A percentile compares a stretch with the other conserved stretches of the same genome.
Conservation (phyloP, 345 rosid species). For the Populus deltoides region DNA sequence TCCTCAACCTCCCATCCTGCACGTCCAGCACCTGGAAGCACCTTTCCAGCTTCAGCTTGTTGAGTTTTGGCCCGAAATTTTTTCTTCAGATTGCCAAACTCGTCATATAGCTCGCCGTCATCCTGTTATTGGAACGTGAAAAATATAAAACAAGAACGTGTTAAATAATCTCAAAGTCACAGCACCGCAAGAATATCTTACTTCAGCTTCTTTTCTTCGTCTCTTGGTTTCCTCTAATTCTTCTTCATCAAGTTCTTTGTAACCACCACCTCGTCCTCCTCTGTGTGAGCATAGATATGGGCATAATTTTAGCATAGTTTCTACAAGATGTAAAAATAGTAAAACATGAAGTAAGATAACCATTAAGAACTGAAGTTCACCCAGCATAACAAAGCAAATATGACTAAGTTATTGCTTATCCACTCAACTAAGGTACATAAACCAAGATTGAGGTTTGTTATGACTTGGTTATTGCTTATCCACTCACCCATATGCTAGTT, state of each 20-base stretch:
- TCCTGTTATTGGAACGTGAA: slow-evolving; percentile 45
- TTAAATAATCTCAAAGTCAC: slow-evolving; percentile 8
- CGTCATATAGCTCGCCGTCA: slow-evolving; percentile 98
- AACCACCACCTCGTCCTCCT: slow-evolving; percentile 99
- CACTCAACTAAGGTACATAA: not conserved
- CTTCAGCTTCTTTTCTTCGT: slow-evolving; percentile 88
- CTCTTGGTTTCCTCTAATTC: slow-evolving; percentile 95
- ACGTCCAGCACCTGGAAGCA: slow-evolving; percentile 81
- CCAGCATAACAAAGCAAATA: not conserved
- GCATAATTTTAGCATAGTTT: not conserved
- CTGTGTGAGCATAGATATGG: slow-evolving; percentile 34
- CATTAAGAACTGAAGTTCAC: not conserved
- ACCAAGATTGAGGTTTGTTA: not conserved
- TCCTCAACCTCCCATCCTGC: slow-evolving; percentile 99
- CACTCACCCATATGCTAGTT: no score
- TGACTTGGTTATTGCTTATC: no score
- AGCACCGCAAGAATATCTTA: slow-evolving; percentile 32
- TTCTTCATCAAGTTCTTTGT: slow-evolving; percentile 98
- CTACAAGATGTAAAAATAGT: not conserved
- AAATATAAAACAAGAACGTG: slow-evolving; percentile 17
- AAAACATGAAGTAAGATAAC: not conserved
- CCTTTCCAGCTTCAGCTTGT: slow-evolving; percentile 62
- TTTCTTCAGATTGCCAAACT: slow-evolving; percentile 96
- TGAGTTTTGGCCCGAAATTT: slow-evolving; percentile 86
- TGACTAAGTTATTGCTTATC: not conserved